Percentiles rank a stretch among this genome's conserved stretches.
phyloP scores from a whole-genome alignment of 768 basidiomycete genomes.

The Galerina sulciceps region DNA sequence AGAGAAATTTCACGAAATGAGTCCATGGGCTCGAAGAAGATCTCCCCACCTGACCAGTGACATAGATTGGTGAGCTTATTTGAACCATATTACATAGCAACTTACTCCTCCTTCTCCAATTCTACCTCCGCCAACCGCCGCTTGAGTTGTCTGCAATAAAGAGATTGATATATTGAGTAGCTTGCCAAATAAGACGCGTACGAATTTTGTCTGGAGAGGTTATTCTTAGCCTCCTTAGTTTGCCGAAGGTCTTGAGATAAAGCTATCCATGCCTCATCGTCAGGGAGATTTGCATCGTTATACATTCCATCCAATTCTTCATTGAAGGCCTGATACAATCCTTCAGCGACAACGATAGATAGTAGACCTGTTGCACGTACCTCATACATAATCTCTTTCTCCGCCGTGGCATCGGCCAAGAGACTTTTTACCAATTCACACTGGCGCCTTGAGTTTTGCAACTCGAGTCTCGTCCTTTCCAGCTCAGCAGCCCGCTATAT shows the following conservation, averaged over 20 bases:
- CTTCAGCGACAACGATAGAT: neutral
- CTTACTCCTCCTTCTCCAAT: slow-evolving; percentile 81
- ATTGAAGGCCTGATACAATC: slow-evolving; percentile 76
- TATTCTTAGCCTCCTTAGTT: slow-evolving; percentile 79
- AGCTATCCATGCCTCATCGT: slow-evolving; percentile 82
- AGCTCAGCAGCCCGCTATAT: slow-evolving; percentile 64
- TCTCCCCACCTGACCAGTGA: slow-evolving; percentile 60
- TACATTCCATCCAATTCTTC: slow-evolving; percentile 93
- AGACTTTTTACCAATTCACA: slow-evolving; percentile 81
- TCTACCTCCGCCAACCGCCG: slow-evolving; percentile 72
- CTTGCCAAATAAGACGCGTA: slow-evolving; percentile 40
- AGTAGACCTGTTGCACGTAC: slow-evolving; percentile 39
- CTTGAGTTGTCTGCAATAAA: slow-evolving; percentile 60
- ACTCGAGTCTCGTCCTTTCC: slow-evolving; percentile 63
- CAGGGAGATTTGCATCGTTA: slow-evolving; percentile 80
- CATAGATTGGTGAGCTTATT: slow-evolving; percentile 16
- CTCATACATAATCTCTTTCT: slow-evolving; percentile 95
- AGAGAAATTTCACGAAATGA: slow-evolving; percentile 31
- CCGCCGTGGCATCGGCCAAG: slow-evolving; percentile 75
- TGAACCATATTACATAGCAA: neutral
- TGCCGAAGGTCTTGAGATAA: slow-evolving; percentile 72
- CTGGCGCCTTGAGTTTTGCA: slow-evolving; percentile 73
- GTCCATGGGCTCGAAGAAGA: slow-evolving; percentile 55
- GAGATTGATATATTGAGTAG: slow-evolving; percentile 2
- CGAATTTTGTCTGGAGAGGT: slow-evolving; percentile 80